Conservation (phyloP, 2,329 filamentous ascomycete species). For the Paraconiothyrium sp. region DNA sequence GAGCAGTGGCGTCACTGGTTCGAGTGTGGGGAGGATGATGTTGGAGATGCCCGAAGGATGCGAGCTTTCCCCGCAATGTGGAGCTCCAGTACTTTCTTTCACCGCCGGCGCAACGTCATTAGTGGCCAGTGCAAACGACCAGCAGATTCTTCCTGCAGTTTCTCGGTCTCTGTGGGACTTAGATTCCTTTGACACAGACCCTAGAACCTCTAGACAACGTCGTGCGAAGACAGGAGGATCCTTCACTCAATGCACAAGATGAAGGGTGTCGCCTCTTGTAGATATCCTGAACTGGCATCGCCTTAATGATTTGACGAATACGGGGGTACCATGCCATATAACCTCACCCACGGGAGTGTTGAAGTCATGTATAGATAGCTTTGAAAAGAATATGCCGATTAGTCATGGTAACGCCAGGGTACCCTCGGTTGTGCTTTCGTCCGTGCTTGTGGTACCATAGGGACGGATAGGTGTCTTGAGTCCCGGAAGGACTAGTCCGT, state of each 20-base stretch:
- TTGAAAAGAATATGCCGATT: background rate
- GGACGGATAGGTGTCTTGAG: background rate
- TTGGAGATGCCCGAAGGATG: conserved; percentile 11
- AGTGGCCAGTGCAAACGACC: background rate
- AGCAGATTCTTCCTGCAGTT: background rate
- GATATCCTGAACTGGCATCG: background rate
- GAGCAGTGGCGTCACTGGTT: conserved; percentile 12
- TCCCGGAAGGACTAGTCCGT: background rate
- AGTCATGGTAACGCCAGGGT: background rate
- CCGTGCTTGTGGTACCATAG: background rate
- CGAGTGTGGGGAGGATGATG: conserved; percentile 3
- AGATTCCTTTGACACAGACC: too few relatives aligned
- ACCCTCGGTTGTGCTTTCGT: background rate
- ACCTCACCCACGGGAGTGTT: background rate
- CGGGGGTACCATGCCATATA: background rate
- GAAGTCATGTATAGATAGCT: too few relatives aligned
- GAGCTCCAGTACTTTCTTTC: background rate
- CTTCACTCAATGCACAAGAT: background rate
- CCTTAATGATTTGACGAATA: background rate
- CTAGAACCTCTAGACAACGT: too few relatives aligned
- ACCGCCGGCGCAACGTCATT: conserved; percentile 6
- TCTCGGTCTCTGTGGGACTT: background rate
- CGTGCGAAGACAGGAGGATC: too few relatives aligned
- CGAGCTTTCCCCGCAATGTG: conserved; percentile 10
- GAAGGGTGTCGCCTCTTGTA: background rate